These are phyloP conservation scores for Neoarthrinium moseri DNA, from an alignment of 2,329 filamentous ascomycete species.

Conservation along the genomic window DNA sequence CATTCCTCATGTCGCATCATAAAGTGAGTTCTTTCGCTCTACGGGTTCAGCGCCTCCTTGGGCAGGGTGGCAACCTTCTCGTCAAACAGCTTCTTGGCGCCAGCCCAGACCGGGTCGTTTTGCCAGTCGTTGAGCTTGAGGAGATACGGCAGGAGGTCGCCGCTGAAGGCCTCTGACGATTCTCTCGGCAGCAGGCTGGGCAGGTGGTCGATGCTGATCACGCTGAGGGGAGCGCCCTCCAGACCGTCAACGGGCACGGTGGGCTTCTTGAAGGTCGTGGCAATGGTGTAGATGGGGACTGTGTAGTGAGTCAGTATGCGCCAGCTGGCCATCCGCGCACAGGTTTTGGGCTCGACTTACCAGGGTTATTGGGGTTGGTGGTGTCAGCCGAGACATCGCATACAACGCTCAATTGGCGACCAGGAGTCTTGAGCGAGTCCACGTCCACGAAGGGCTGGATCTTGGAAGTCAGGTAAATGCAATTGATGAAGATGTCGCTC, in stretches of 20 bases:
- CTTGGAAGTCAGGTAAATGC: slow-evolving; percentile 79
- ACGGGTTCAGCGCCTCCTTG: slow-evolving; percentile 26
- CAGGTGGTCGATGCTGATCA: slow-evolving; percentile 87
- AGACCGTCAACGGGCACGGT: slow-evolving; percentile 70
- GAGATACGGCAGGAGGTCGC: slow-evolving; percentile 74
- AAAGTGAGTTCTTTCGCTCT: background rate
- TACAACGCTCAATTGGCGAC: slow-evolving; percentile 74
- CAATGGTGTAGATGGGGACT: slow-evolving; percentile 79
- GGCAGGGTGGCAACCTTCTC: slow-evolving; percentile 76
- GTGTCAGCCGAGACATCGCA: slow-evolving; percentile 79
- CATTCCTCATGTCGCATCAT: background rate
- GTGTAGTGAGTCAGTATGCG: too few species aligned
- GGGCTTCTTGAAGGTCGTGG: slow-evolving; percentile 86
- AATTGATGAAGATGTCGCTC: slow-evolving; percentile 78
- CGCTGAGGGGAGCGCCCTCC: slow-evolving; percentile 59
- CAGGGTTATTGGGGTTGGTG: slow-evolving; percentile 68
- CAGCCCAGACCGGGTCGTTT: slow-evolving; percentile 75
- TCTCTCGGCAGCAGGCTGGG: slow-evolving; percentile 83
- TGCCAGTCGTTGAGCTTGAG: slow-evolving; percentile 74
- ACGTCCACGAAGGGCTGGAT: slow-evolving; percentile 80
- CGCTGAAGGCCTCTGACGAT: slow-evolving; percentile 81
- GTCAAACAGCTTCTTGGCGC: slow-evolving; percentile 80
- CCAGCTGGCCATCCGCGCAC: too few species aligned
- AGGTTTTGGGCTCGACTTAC: too few species aligned
- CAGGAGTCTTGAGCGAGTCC: slow-evolving; percentile 64